Percentiles rank a stretch among this genome's conserved stretches.
These are phyloP conservation scores for Glarea lozoyensis DNA, from an alignment of 495 filamentous ascomycete species.

Conservation along the genomic window DNA sequence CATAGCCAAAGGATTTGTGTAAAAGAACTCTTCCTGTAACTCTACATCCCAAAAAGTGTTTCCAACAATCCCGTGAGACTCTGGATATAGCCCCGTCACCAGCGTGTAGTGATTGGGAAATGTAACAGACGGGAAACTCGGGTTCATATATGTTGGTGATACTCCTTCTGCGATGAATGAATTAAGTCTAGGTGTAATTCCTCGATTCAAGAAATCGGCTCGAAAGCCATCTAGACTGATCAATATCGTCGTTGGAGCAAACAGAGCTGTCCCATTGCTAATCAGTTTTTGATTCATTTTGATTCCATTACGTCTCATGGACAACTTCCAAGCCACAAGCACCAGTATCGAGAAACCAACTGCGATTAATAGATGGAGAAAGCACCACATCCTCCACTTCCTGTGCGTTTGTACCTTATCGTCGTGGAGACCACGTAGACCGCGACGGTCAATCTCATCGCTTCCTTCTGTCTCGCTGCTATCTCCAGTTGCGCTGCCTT, in stretches of 20 bases:
- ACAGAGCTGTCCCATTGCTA: slow-evolving; percentile 77
- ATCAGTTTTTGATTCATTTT: slow-evolving; percentile 20
- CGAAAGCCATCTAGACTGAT: slow-evolving; percentile 95
- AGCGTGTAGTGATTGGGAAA: slow-evolving; percentile 98
- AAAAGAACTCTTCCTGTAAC: slow-evolving; percentile 72
- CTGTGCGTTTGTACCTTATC: slow-evolving; percentile 32
- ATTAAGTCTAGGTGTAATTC: slow-evolving; percentile 74
- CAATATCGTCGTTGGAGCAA: slow-evolving; percentile 84
- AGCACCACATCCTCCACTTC: slow-evolving; percentile 39
- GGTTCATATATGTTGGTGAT: slow-evolving; percentile 82
- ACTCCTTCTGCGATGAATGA: slow-evolving; percentile 74
- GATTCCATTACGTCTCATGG: slow-evolving; percentile 26
- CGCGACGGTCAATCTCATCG: slow-evolving; percentile 42
- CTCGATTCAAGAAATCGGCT: slow-evolving; percentile 84
- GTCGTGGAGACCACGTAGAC: slow-evolving; percentile 32
- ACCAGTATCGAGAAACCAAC: slow-evolving; percentile 42
- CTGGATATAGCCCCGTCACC: slow-evolving; percentile 85
- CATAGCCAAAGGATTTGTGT: slow-evolving; percentile 70
- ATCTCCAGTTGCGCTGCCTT: slow-evolving; percentile 45
- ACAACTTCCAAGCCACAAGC: slow-evolving; percentile 40
- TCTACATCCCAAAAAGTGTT: slow-evolving; percentile 90
- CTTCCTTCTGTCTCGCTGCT: slow-evolving; percentile 44
- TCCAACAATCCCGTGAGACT: slow-evolving; percentile 86
- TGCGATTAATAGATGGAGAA: slow-evolving; percentile 43
- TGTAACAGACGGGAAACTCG: slow-evolving; percentile 91